phyloP scores from a whole-genome alignment of 495 filamentous ascomycete species.

The Xylaria scruposa region DNA sequence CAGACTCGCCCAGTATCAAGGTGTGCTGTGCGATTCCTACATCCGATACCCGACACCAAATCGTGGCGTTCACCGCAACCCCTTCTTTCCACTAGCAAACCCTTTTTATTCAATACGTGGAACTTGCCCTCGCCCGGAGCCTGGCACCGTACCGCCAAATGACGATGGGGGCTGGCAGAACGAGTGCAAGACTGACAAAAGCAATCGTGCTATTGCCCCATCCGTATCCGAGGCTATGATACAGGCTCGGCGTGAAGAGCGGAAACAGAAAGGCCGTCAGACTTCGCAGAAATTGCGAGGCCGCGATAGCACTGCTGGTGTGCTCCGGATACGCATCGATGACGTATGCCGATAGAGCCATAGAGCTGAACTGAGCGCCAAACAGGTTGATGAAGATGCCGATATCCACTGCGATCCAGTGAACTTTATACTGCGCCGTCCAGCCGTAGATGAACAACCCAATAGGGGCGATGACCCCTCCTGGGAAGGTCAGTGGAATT shows the following conservation, averaged over 20 bases:
- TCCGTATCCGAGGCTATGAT: constrained; percentile 57
- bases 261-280: constrained; percentile 75
- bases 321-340: constrained; percentile 75
- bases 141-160: constrained; percentile 51
- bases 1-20: no score
- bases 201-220: constrained; percentile 63
- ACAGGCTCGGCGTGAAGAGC: constrained; percentile 71
- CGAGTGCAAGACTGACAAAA: constrained; percentile 54
- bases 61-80: no score
- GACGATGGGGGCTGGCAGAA: constrained; percentile 52
- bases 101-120: constrained; percentile 5
- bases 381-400: constrained; percentile 32
- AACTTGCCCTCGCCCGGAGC: constrained; percentile 34
- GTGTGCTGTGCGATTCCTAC: no score
- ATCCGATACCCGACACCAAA: no score
- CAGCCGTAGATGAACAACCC: constrained; percentile 52
- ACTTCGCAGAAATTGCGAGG: constrained; percentile 68
- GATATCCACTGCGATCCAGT: constrained; percentile 54
- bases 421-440: constrained; percentile 37
- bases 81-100: no score
- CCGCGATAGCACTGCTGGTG: constrained; percentile 72
- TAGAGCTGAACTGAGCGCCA: constrained; percentile 10
- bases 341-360: constrained; percentile 56
- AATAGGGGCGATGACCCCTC: constrained; percentile 28
- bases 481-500: constrained; percentile 38